Evolutionary conservation across 2,329 filamentous ascomycete species (phyloP).

Genomic region (Hypoxylon sp.): DNA sequence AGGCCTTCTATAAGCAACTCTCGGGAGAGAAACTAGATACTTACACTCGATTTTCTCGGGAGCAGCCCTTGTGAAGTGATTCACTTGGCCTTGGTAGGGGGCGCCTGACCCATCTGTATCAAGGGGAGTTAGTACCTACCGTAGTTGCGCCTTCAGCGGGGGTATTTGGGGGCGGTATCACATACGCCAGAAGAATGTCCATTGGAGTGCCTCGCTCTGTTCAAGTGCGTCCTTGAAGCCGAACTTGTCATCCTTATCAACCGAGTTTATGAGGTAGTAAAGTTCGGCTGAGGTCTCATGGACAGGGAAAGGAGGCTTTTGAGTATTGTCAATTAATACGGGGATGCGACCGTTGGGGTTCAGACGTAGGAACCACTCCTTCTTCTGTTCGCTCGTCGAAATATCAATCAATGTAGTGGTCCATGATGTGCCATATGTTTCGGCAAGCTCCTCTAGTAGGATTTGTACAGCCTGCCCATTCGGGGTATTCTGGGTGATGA

Average conservation of each 20-base stretch:
- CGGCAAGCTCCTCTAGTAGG: conserved; percentile 63
- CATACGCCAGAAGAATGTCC: conserved; percentile 67
- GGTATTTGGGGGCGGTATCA: no score
- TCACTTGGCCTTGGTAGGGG: conserved; percentile 59
- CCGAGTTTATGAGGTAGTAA: conserved; percentile 65
- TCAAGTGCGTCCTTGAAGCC: conserved; percentile 67
- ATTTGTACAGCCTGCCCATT: conserved; percentile 49
- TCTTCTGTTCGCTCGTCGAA: conserved; percentile 68
- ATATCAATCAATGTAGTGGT: conserved; percentile 65
- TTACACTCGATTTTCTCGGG: conserved; percentile 61
- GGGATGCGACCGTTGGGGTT: conserved; percentile 66
- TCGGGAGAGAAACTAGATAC: conserved; percentile 2
- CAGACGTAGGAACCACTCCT: conserved; percentile 66
- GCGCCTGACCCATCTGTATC: conserved; percentile 56
- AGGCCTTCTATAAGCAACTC: neutral
- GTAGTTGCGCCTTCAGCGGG: no score
- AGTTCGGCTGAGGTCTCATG: conserved; percentile 68
- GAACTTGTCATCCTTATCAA: conserved; percentile 65
- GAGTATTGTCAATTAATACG: conserved; percentile 64
- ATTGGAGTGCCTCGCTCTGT: conserved; percentile 64
- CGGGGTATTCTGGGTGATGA: conserved; percentile 48
- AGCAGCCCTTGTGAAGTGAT: conserved; percentile 62
- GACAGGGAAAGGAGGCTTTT: conserved; percentile 64
- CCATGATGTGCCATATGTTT: conserved; percentile 64
- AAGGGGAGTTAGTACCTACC: neutral